phyloP scores from a whole-genome alignment of 345 rosid genomes.

The Murraya paniculata region DNA sequence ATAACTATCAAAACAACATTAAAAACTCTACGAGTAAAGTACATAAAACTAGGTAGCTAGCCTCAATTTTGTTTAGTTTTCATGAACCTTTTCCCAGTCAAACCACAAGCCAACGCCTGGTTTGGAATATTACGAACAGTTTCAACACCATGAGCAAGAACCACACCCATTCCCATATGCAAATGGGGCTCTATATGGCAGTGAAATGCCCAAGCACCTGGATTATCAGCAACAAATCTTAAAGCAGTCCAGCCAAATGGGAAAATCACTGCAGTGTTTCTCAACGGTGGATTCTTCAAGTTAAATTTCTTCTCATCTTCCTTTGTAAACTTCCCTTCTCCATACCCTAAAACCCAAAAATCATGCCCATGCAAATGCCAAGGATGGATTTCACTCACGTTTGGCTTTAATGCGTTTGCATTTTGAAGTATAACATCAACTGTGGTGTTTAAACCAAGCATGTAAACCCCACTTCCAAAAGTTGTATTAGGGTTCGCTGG shows the following conservation, averaged over 20 bases:
- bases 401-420: constrained; percentile 39
- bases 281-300: constrained; percentile 62
- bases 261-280: constrained; percentile 60
- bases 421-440: constrained; percentile 84
- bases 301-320: constrained; percentile 42
- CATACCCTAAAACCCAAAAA: constrained; percentile 82
- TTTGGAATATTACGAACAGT: constrained; percentile 44
- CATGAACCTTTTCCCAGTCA: constrained; percentile 34
- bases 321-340: constrained; percentile 55
- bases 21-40: background rate
- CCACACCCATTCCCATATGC: constrained; percentile 94
- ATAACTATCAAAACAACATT: no score
- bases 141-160: constrained; percentile 59
- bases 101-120: constrained; percentile 53
- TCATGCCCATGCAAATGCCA: constrained; percentile 93
- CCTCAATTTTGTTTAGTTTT: background rate
- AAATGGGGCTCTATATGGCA: constrained; percentile 93
- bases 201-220: constrained; percentile 92
- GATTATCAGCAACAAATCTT: constrained; percentile 72
- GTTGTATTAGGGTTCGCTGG: constrained; percentile 48
- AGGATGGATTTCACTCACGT: constrained; percentile 69
- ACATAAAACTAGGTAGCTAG: background rate
- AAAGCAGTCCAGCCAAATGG: constrained; percentile 95
- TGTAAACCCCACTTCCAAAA: constrained; percentile 51
- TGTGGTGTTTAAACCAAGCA: constrained; percentile 34